Percentiles rank a stretch among this genome's conserved stretches.
Conservation (phyloP, 163 green algal genomes). For the Coccomyxa subellipsoidea region DNA sequence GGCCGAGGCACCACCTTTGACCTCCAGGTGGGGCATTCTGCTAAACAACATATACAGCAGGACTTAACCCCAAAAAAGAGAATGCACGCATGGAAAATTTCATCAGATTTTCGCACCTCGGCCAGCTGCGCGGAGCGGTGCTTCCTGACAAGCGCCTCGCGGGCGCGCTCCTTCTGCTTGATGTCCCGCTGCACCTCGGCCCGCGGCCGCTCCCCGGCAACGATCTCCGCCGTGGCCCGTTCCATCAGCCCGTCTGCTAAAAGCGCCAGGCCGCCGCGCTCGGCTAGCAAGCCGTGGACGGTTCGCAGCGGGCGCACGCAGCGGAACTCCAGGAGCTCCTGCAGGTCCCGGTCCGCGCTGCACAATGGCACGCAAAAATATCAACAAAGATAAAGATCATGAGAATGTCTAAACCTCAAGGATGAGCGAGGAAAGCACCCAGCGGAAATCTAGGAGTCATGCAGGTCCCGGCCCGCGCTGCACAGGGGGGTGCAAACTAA, state of each 20-base stretch:
- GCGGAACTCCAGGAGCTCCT: slow-evolving; percentile 88
- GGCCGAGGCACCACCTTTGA: too few species aligned
- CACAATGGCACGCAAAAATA: neutral
- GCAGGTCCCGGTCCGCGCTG: slow-evolving; percentile 39
- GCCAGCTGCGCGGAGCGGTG: slow-evolving; percentile 34
- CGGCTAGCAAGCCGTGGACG: slow-evolving; percentile 41
- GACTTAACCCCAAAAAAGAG: too few species aligned
- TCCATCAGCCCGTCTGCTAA: slow-evolving; percentile 76
- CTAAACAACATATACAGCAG: too few species aligned
- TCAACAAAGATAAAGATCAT: too few species aligned
- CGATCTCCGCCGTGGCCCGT: slow-evolving; percentile 81
- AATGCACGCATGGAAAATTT: too few species aligned
- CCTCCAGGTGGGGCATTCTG: too few species aligned
- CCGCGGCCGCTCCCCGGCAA: slow-evolving; percentile 47
- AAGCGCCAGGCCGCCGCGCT: slow-evolving; percentile 54
- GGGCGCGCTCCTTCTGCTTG: slow-evolving; percentile 81
- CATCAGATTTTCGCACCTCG: too few species aligned
- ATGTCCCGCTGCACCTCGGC: slow-evolving; percentile 82
- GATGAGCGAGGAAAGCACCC: too few species aligned
- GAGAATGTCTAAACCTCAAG: too few species aligned
- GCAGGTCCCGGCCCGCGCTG: slow-evolving; percentile 38
- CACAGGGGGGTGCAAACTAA: neutral
- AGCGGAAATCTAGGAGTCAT: slow-evolving; percentile 90
- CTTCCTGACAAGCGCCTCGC: slow-evolving; percentile 62
- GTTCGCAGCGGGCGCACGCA: slow-evolving; percentile 79